Conservation (phyloP, 106 monocot species). For the Gastrodia elata region DNA sequence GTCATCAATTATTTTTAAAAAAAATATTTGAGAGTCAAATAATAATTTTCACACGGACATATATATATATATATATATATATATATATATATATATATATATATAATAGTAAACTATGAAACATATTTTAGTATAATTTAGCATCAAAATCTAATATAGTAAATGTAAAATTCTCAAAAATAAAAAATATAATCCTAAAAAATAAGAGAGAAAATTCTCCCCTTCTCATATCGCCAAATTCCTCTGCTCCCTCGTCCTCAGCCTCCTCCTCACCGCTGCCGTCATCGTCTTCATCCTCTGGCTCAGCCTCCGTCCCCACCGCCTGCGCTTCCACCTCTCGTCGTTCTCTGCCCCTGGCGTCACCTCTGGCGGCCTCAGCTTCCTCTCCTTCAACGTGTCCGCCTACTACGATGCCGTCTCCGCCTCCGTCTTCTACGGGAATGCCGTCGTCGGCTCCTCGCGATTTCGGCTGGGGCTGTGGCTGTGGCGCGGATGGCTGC, state of each 20-base stretch:
- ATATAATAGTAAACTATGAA: too few species aligned
- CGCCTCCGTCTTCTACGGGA: conserved; percentile 40
- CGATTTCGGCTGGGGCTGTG: conserved; percentile 2
- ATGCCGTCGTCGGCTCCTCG: conserved; percentile 25
- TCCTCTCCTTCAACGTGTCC: conserved; percentile 42
- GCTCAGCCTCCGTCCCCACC: conserved; percentile 79
- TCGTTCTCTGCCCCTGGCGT: conserved; percentile 28
- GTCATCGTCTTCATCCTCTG: conserved; percentile 64
- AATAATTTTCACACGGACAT: too few species aligned
- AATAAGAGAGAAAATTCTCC: too few species aligned
- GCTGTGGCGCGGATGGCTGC: background rate
- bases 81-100: too few species aligned
- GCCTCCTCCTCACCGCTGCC: conserved; percentile 44
- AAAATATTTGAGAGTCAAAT: too few species aligned
- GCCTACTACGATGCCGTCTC: conserved; percentile 44
- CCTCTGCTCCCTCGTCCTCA: conserved; percentile 57
- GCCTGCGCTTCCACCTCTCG: conserved; percentile 50
- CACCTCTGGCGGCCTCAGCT: background rate
- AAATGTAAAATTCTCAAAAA: too few species aligned
- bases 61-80: too few species aligned
- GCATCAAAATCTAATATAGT: too few species aligned
- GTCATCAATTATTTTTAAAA: too few species aligned
- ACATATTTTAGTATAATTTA: too few species aligned
- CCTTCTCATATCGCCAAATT: conserved; percentile 25
- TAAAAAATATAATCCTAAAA: too few species aligned